phyloP scores from a whole-genome alignment of 805 yeast genomes.

The Millerozyma miso region DNA sequence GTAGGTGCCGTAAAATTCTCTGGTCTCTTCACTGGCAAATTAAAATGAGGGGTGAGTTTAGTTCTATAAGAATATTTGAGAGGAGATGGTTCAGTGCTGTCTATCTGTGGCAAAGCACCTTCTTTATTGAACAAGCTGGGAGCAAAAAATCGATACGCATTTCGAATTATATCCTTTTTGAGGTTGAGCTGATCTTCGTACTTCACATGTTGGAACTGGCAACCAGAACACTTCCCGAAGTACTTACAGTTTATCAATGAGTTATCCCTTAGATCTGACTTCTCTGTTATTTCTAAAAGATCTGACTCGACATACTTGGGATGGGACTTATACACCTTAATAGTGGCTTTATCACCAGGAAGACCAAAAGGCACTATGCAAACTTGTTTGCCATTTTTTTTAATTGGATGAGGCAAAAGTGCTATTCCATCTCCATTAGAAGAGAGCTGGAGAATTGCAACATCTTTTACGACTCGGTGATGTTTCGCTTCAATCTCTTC shows the following conservation, averaged over 20 bases:
- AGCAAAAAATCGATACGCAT: slow-evolving; percentile 79
- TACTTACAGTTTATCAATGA: slow-evolving; percentile 68
- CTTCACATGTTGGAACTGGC: slow-evolving; percentile 81
- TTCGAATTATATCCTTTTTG: slow-evolving; percentile 69
- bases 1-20: slow-evolving; percentile 50
- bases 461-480: slow-evolving; percentile 57
- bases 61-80: slow-evolving; percentile 76
- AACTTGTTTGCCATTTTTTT: slow-evolving; percentile 45
- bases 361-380: slow-evolving; percentile 81
- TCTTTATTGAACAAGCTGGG: slow-evolving; percentile 41
- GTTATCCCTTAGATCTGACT: slow-evolving; percentile 45
- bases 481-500: slow-evolving; percentile 41
- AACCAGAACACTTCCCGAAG: slow-evolving; percentile 91
- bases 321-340: slow-evolving; percentile 74
- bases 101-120: slow-evolving; percentile 54
- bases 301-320: slow-evolving; percentile 74
- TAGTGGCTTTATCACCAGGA: slow-evolving; percentile 75
- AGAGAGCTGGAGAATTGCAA: slow-evolving; percentile 53
- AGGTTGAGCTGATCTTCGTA: slow-evolving; percentile 70
- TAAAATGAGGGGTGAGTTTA: slow-evolving; percentile 93
- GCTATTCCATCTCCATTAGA: slow-evolving; percentile 91
- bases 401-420: slow-evolving; percentile 56
- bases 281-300: slow-evolving; percentile 45
- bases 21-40: slow-evolving; percentile 56
- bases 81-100: slow-evolving; percentile 72